Evolutionary conservation across 352 stramenopile genomes (phyloP).

Genomic region (Aphanomyces euteiches): DNA sequence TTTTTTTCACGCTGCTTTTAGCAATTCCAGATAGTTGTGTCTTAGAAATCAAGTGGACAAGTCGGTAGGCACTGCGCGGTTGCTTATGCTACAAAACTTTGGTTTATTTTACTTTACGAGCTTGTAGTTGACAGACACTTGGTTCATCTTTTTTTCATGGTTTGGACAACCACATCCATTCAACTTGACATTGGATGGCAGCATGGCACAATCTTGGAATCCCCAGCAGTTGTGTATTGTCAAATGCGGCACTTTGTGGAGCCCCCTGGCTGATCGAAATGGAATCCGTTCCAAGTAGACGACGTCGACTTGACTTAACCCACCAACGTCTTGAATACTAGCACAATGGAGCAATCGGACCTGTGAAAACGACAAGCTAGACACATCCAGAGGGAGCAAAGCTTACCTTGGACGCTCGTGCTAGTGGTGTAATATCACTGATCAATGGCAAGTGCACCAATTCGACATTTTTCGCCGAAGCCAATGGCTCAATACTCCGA

Average conservation of each 20-base stretch:
- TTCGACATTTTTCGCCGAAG: background rate
- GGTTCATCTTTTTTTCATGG: too few species aligned
- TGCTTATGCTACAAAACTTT: too few species aligned
- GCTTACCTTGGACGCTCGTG: slow-evolving; percentile 4
- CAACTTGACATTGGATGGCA: background rate
- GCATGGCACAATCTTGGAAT: slow-evolving; percentile 10
- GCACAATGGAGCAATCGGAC: slow-evolving; percentile 10
- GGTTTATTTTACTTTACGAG: too few species aligned
- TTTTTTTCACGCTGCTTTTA: too few species aligned
- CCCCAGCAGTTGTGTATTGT: slow-evolving; percentile 22
- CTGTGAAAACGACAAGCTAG: background rate
- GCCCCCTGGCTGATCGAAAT: background rate
- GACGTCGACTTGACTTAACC: background rate
- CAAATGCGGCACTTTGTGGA: slow-evolving; percentile 1
- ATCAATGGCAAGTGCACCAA: slow-evolving; percentile 12
- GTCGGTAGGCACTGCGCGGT: too few species aligned
- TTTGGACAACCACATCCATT: slow-evolving; percentile 3
- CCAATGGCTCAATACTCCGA: background rate
- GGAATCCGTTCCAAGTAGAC: slow-evolving; percentile 15
- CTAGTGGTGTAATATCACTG: slow-evolving; percentile 7
- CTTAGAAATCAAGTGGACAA: too few species aligned
- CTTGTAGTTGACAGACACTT: too few species aligned
- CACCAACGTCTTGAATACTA: background rate
- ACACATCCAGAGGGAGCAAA: background rate
- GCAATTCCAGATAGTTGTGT: too few species aligned